phyloP scores from a whole-genome alignment of 1,284 basidiomycete species.

The Puccinia hordei region DNA sequence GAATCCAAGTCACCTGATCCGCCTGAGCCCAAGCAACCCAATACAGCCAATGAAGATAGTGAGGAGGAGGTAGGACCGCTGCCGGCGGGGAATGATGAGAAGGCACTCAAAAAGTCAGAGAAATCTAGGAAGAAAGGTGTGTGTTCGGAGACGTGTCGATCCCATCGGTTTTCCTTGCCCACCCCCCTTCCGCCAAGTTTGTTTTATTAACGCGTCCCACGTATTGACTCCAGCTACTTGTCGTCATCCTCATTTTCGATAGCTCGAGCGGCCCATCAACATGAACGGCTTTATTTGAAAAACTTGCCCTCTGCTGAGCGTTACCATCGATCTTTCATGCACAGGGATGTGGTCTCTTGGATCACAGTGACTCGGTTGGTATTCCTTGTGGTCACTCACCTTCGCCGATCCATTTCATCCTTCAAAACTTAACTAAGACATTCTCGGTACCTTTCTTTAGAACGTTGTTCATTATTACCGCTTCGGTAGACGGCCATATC shows the following conservation, averaged over 20 bases:
- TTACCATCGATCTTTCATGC: slow-evolving; percentile 98
- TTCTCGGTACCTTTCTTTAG: slow-evolving; percentile 61
- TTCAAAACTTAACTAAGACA: not conserved
- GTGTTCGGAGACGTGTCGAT: not conserved
- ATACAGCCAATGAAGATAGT: slow-evolving; percentile 6
- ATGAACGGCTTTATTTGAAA: slow-evolving; percentile 71
- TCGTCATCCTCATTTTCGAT: not conserved
- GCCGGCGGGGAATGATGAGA: slow-evolving; percentile 21
- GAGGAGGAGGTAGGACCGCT: slow-evolving; percentile 43
- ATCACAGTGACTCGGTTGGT: slow-evolving; percentile 78
- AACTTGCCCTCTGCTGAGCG: slow-evolving; percentile 88
- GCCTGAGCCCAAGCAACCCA: slow-evolving; percentile 1
- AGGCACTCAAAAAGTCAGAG: slow-evolving; percentile 5
- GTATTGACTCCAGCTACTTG: slow-evolving; percentile 21
- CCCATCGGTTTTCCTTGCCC: not conserved
- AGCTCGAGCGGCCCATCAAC: slow-evolving; percentile 30
- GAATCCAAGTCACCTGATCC: not conserved
- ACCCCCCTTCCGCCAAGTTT: not conserved
- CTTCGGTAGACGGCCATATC: slow-evolving; percentile 89
- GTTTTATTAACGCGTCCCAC: not conserved
- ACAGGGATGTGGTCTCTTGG: slow-evolving; percentile 87
- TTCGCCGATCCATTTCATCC: not conserved
- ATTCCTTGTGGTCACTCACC: not conserved
- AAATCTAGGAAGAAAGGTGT: slow-evolving; percentile 27
- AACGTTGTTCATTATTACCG: slow-evolving; percentile 89